A percentile compares a stretch with the other conserved stretches of the same genome.
Conservation (phyloP, 2,329 filamentous ascomycete species). For the Talaromyces sp. region DNA sequence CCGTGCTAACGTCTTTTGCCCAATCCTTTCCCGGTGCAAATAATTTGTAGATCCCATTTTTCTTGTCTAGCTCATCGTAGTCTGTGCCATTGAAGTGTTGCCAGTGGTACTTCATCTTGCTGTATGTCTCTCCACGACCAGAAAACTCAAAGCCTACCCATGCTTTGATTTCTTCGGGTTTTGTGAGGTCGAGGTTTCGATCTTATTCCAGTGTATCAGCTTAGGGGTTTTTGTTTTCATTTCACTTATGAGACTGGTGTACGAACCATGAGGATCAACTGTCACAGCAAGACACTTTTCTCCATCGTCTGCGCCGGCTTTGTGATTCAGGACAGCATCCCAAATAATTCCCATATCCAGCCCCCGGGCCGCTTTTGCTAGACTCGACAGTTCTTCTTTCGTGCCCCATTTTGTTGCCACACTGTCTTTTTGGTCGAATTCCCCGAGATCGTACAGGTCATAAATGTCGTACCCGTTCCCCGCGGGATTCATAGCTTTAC, state of each 20-base stretch:
- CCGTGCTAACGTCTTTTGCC: slow-evolving; percentile 57
- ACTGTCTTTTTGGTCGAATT: slow-evolving; percentile 66
- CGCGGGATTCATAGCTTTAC: slow-evolving; percentile 58
- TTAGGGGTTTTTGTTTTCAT: neutral
- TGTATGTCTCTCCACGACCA: slow-evolving; percentile 57
- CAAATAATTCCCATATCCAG: slow-evolving; percentile 58
- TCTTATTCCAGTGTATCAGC: slow-evolving; percentile 31
- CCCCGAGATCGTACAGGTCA: slow-evolving; percentile 66
- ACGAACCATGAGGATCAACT: slow-evolving; percentile 50
- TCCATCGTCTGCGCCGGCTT: slow-evolving; percentile 62
- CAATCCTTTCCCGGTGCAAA: slow-evolving; percentile 60
- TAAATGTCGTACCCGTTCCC: slow-evolving; percentile 68
- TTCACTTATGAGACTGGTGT: neutral
- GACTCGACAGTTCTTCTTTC: slow-evolving; percentile 55
- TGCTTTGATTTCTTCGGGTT: slow-evolving; percentile 59
- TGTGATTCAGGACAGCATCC: slow-evolving; percentile 70
- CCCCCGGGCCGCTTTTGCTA: slow-evolving; percentile 50
- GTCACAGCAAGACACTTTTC: slow-evolving; percentile 61
- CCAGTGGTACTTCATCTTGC: slow-evolving; percentile 60
- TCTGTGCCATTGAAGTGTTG: slow-evolving; percentile 66
- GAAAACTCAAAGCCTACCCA: slow-evolving; percentile 66
- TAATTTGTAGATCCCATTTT: slow-evolving; percentile 63
- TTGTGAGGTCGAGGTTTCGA: slow-evolving; percentile 51
- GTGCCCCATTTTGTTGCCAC: slow-evolving; percentile 65
- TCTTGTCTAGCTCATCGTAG: slow-evolving; percentile 55